Evolutionary conservation across 2,329 filamentous ascomycete genomes (phyloP), one percentile per base, ranked within the genome.

Genomic region (Alternaria brassicicola): DNA sequence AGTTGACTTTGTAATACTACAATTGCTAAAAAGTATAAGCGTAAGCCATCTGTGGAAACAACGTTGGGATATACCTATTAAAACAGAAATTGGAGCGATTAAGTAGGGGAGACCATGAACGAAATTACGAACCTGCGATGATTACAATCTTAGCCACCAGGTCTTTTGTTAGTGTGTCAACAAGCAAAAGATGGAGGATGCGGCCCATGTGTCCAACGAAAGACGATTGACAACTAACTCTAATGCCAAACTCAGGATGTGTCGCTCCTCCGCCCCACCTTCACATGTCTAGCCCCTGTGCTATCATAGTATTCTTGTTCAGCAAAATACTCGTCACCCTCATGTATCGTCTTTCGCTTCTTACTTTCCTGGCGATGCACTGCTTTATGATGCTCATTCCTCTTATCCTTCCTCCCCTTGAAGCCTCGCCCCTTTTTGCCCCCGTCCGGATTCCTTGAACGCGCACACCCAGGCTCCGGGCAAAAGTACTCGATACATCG

Each of bases 331-430:
- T 56, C 41, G 6, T 58, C 36, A 12, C 30, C 47, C 17, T 51
- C 47, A 10, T 43, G 19, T 3, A 4, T 7, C 15, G 17, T 48
- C 26, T 46, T 59, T 19, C 55, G 59, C 39, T 55, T 65, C 42
- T 43, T 65, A 6, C 30, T 46, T 9, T 36, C 35, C 7, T 59
- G 55, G 3, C 56, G 36, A 60, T 74, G 71, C 21, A 70, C 64
- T n/a, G 62, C 71, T 25, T 62, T 54, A 1, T 70, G 28, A 49
- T 74, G 72, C 39, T 74, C 72, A 7, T 65, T 59, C 57, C 70
- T 68, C 38, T 76, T 76, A 51, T 76, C 74, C 35, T 65, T 72
- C 7, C 74, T 55, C 0, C 50, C 56, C 2, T 67, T 68, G 46
- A 76, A 76, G 42, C 72, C 68, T 6, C 69, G 54, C 0, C 71